Evolutionary conservation across 1,139 yeast species (phyloP), one percentile per base, ranked within the genome.

Genomic region (Candida tetrigidarum): DNA sequence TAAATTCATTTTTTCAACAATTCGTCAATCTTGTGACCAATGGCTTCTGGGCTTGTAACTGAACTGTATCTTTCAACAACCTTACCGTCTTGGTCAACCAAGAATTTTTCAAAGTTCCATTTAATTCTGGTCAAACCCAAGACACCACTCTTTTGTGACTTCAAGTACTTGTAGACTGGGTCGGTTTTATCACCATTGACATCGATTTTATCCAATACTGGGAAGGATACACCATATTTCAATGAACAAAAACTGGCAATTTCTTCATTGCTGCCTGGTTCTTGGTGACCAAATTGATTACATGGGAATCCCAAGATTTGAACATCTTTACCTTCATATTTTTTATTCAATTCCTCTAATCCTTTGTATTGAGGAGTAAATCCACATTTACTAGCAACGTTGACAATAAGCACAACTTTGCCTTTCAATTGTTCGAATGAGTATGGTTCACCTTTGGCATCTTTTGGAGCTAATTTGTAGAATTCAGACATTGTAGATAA

Each of bases 341-440:
- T 84, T 59, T 87, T 76, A 77, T 92, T 84, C 51, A 93, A 72
- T 53, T 78, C 86, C 71, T 93, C 97, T 49, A 93, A 78, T 51
- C 85, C 97, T 58, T 67, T 67, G 58, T 76, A 75, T 71, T 92
- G 95, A 62, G 95, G 97, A 50, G 90, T 86, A 57, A 89, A 86
- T 57, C 89, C 88, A 48, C 93, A 89, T 72, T 89, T 92, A 63
- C 92, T 89, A 53, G 97, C 93, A 33, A 97, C 98, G 65, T 93
- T 93, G 55, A 93, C 96, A 54, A 93, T 79, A 41, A 93, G 68
- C 16, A 93, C 97, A 41, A 89, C 97, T 65, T 93, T 90, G 37
- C 97, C 97, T 66, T 89, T 80, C 50, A 91, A 72, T 53, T 86
- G 76, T 34, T 69, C 59, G 62, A 93, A 86, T 37, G 86, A 80